phyloP scores from a whole-genome alignment of 306 rosid species.

The Senna tora region DNA sequence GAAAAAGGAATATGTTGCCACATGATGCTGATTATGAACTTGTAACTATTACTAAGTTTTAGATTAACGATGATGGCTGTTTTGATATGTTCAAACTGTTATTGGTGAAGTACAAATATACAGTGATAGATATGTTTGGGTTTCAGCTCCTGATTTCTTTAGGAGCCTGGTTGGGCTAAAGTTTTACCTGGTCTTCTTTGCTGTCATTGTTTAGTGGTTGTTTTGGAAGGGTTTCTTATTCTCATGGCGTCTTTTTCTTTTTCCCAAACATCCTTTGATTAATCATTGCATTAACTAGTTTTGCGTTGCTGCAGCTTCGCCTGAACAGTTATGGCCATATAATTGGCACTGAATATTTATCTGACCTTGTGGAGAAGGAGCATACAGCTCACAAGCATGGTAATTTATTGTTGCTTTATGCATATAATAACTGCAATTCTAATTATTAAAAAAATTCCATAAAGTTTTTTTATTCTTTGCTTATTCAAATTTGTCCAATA shows the following conservation, averaged over 20 bases:
- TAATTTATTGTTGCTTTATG: slow-evolving; percentile 44
- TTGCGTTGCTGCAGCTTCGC: slow-evolving; percentile 76
- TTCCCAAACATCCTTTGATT: neutral
- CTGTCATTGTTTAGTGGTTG: neutral
- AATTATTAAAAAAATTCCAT: neutral
- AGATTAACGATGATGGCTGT: neutral
- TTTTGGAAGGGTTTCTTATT: neutral
- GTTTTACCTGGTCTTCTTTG: neutral
- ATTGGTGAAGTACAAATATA: neutral
- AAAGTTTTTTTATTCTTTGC: neutral
- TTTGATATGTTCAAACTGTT: neutral
- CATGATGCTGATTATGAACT: neutral
- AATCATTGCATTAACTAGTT: slow-evolving; percentile 13
- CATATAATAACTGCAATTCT: slow-evolving; percentile 14
- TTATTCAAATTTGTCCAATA: slow-evolving; percentile 17
- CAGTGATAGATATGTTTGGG: slow-evolving; percentile 1
- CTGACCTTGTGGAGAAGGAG: slow-evolving; percentile 96
- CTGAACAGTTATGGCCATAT: slow-evolving; percentile 76
- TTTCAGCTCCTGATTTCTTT: neutral
- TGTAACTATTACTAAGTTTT: neutral
- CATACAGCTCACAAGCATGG: slow-evolving; percentile 68
- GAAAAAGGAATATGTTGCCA: neutral
- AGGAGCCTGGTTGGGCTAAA: neutral
- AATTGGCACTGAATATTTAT: slow-evolving; percentile 87
- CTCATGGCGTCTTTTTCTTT: neutral